These are phyloP conservation scores for Plasmopara viticola DNA, from an alignment of 352 stramenopile species.

Conservation along the genomic window DNA sequence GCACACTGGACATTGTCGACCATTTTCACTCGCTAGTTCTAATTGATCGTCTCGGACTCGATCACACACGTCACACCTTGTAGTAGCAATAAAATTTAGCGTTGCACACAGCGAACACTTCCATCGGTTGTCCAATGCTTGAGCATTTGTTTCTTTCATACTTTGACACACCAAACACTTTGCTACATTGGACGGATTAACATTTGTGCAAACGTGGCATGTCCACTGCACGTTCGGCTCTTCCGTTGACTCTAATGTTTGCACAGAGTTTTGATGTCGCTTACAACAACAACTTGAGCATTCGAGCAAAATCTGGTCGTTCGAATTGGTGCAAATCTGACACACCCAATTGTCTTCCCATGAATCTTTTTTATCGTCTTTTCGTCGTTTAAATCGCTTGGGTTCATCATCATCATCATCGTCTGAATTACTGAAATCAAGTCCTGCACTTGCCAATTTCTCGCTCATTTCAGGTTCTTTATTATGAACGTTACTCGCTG, in stretches of 20 bases:
- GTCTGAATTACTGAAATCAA: constrained; percentile 51
- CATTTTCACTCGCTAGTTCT: constrained; percentile 6
- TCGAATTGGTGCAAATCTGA: constrained; percentile 25
- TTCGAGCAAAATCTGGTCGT: constrained; percentile 13
- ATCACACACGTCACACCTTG: constrained; percentile 24
- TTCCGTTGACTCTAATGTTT: neutral
- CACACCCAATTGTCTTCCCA: constrained; percentile 28
- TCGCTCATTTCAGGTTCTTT: constrained; percentile 25
- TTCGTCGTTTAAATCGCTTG: constrained; percentile 7
- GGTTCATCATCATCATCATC: constrained; percentile 21
- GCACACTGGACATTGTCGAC: constrained; percentile 41
- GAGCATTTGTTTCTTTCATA: constrained; percentile 1
- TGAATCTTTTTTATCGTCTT: constrained; percentile 3
- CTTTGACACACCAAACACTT: constrained; percentile 21
- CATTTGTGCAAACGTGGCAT: constrained; percentile 24
- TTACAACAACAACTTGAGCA: constrained; percentile 18
- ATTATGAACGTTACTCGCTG: constrained; percentile 20
- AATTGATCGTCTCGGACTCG: constrained; percentile 5
- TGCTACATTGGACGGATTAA: constrained; percentile 15
- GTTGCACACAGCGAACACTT: constrained; percentile 20
- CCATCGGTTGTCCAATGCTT: constrained; percentile 9
- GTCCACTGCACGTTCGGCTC: constrained; percentile 17
- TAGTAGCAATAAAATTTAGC: constrained; percentile 11
- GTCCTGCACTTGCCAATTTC: constrained; percentile 40
- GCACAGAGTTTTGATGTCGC: constrained; percentile 4